phyloP scores from a whole-genome alignment of 495 filamentous ascomycete genomes.

The Penicillium salamii region DNA sequence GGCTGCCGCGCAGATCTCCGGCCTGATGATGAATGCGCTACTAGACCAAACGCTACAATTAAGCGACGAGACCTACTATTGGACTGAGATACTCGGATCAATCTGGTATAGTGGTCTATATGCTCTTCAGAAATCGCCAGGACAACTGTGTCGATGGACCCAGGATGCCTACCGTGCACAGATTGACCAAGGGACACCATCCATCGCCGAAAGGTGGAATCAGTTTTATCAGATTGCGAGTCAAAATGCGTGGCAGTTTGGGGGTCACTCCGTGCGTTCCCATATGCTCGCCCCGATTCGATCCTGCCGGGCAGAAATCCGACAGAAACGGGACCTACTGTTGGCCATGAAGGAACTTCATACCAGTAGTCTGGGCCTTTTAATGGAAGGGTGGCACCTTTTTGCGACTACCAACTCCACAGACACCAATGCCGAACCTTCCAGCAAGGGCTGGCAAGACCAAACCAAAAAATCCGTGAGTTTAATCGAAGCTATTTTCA shows the following conservation, averaged over 20 bases:
- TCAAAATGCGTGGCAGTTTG: slow-evolving; percentile 63
- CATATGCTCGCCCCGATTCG: slow-evolving; percentile 68
- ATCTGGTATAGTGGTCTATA: slow-evolving; percentile 71
- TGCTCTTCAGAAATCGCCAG: slow-evolving; percentile 76
- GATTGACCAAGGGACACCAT: slow-evolving; percentile 24
- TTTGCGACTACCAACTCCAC: slow-evolving; percentile 49
- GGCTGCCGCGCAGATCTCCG: slow-evolving; percentile 80
- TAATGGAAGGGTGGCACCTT: slow-evolving; percentile 76
- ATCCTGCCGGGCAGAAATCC: slow-evolving; percentile 64
- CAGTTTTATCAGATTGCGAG: slow-evolving; percentile 79
- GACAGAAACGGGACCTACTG: slow-evolving; percentile 64
- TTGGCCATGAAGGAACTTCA: slow-evolving; percentile 68
- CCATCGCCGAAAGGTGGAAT: slow-evolving; percentile 49
- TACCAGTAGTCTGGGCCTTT: slow-evolving; percentile 80
- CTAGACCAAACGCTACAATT: slow-evolving; percentile 78
- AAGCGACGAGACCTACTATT: slow-evolving; percentile 84
- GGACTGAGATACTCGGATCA: slow-evolving; percentile 79
- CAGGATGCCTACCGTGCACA: slow-evolving; percentile 62
- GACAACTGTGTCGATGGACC: slow-evolving; percentile 63
- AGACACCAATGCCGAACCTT: slow-evolving; percentile 24
- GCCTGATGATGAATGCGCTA: slow-evolving; percentile 67
- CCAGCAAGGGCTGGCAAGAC: slow-evolving; percentile 64
- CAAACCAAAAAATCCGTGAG: slow-evolving; percentile 68
- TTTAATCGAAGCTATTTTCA: slow-evolving; percentile 79
- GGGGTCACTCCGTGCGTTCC: slow-evolving; percentile 52